Evolutionary conservation across 352 stramenopile genomes (phyloP), one percentile per base, ranked within the genome.

Genomic region (Pythium aphanidermatum): DNA sequence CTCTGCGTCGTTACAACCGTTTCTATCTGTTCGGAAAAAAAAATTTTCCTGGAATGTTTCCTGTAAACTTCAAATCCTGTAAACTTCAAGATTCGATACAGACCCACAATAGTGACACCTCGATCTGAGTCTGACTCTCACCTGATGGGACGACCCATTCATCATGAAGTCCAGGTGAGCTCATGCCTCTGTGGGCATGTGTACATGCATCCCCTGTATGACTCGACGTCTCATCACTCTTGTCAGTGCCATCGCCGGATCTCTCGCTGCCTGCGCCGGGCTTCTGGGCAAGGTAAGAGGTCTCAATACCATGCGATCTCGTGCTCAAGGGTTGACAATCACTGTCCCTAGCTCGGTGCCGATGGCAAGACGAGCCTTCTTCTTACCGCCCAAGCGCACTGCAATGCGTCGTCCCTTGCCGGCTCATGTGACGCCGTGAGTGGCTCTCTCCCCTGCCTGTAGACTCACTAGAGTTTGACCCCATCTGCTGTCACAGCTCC

Each of bases 241-340:
- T 26, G 14, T 16, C 31, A 89, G 76, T 55, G 74, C 70, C 2
- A 39, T 83, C 32, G 70, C 76, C 21, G 76, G 76, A 0, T 60
- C 58, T n/a, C 55, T 86, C n/a, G 76, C 74, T 2, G 71, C 76
- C 1, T 32, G 67, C 8, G 76, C 69, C 0, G 76, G 76, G 33
- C 57, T 82, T 39, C 40, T 84, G 10, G 76, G 76, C 11, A 89
- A 89, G 43, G 64, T 74, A 31, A 16, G 25, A 16, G 5, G 9
- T 44, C 14, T n/a, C n/a, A n/a, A n/a, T n/a, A n/a, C n/a, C n/a
- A n/a, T n/a, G n/a, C n/a, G n/a, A n/a, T n/a, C n/a, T n/a, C n/a
- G n/a, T n/a, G n/a, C n/a, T n/a, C n/a, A n/a, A n/a, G n/a, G n/a
- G n/a, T n/a, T n/a, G n/a, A n/a, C n/a, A n/a, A n/a, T n/a, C n/a